Evolutionary conservation across 1,284 basidiomycete species (phyloP).

Genomic region (Microbotryum saponariae): DNA sequence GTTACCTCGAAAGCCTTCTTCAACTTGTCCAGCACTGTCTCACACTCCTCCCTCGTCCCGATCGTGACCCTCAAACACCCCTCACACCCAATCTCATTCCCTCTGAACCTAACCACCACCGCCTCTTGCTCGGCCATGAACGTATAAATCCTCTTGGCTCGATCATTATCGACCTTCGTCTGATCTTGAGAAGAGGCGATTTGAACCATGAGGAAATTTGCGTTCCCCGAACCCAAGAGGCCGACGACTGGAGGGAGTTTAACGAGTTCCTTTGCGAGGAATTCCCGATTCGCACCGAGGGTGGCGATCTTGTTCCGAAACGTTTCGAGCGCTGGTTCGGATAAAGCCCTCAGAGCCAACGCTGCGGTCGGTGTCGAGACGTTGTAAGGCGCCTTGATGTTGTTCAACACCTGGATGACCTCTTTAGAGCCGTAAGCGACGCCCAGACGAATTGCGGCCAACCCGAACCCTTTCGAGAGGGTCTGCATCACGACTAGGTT

Average conservation of each 20-base stretch:
- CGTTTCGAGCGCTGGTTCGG: constrained; percentile 55
- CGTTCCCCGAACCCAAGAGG: constrained; percentile 73
- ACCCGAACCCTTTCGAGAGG: constrained; percentile 88
- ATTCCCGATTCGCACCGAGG: constrained; percentile 26
- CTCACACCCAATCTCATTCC: constrained; percentile 74
- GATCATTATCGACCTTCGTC: constrained; percentile 56
- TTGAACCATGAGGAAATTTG: constrained; percentile 85
- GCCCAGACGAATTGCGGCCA: constrained; percentile 94
- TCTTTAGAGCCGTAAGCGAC: constrained; percentile 82
- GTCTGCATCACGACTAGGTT: constrained; percentile 94
- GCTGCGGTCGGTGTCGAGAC: constrained; percentile 83
- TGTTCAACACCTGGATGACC: constrained; percentile 82
- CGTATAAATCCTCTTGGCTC: constrained; percentile 69
- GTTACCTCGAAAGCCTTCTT: constrained; percentile 21
- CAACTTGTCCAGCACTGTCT: constrained; percentile 31
- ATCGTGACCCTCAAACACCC: constrained; percentile 87
- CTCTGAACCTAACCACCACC: constrained; percentile 85
- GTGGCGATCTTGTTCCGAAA: constrained; percentile 39
- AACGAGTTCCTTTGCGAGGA: constrained; percentile 11
- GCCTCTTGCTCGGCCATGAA: constrained; percentile 74
- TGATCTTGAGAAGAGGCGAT: constrained; percentile 50
- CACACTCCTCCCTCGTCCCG: constrained; percentile 74
- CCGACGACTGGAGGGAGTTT: constrained; percentile 50
- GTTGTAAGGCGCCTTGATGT: constrained; percentile 98
- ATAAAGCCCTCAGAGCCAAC: constrained; percentile 71